Conservation (phyloP, 83 land plant genomes). For the Larix sibirica region DNA sequence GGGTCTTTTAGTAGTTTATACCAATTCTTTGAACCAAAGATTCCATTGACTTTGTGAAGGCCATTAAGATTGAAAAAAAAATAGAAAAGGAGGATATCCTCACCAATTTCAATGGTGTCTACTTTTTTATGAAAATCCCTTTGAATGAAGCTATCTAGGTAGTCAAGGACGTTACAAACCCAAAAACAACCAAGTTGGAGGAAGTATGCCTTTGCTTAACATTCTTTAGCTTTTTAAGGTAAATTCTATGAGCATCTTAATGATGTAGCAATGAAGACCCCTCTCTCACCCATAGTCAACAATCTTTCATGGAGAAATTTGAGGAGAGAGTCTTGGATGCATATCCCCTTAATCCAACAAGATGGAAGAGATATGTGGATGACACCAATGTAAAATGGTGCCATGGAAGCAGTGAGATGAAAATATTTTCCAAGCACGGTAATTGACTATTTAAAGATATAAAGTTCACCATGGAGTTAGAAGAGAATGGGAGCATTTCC, state of each 20-base stretch:
- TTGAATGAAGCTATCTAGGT: neutral
- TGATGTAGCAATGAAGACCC: neutral
- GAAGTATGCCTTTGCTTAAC: neutral
- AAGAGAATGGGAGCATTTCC: no score
- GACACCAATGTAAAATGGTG: no score
- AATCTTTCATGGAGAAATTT: neutral
- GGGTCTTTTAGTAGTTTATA: neutral
- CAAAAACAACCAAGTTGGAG: neutral
- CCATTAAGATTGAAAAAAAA: neutral
- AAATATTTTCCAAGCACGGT: no score
- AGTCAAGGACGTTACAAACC: neutral
- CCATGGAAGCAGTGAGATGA: no score
- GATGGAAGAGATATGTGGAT: no score
- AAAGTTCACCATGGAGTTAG: no score
- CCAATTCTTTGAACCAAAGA: neutral
- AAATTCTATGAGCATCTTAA: neutral
- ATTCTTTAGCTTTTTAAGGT: neutral
- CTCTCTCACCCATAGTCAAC: neutral
- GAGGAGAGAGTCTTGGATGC: neutral
- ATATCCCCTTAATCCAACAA: neutral
- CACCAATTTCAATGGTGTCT: neutral
- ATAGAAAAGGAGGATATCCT: neutral
- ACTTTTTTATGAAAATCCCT: neutral
- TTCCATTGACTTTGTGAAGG: neutral
- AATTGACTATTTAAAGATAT: no score